Conservation (phyloP, 176 grass and related monocot species). For the Avena insularis region DNA sequence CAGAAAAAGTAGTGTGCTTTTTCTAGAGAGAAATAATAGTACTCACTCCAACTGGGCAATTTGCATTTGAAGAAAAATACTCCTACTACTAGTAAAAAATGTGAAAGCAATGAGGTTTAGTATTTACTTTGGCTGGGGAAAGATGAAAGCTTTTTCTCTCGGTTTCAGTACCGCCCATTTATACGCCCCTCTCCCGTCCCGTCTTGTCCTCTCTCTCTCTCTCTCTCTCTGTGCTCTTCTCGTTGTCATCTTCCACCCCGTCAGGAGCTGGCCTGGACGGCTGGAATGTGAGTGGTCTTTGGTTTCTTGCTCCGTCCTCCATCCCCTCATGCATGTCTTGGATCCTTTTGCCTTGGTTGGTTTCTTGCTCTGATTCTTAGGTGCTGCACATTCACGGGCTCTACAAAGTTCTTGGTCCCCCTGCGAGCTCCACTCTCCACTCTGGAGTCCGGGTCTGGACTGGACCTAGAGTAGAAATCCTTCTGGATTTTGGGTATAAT, state of each 20-base stretch:
- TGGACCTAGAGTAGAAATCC: background rate
- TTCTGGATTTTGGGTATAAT: conserved; percentile 24
- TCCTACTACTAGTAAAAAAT: background rate
- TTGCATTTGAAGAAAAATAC: background rate
- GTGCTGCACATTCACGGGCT: background rate
- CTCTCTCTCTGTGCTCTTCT: background rate
- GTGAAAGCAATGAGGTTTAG: background rate
- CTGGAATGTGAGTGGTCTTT: conserved; percentile 58
- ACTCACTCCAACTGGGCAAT: background rate
- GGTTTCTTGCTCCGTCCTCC: background rate
- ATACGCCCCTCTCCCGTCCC: conserved; percentile 38
- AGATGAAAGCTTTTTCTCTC: conserved; percentile 19
- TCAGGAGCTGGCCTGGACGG: conserved; percentile 22
- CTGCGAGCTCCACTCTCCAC: background rate
- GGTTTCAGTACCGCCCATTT: conserved; percentile 47
- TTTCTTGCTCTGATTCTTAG: conserved; percentile 42
- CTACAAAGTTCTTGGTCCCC: background rate
- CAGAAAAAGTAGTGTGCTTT: background rate
- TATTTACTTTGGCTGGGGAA: conserved; percentile 20
- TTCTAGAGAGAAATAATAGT: background rate
- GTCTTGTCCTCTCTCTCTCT: background rate
- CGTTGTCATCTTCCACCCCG: conserved; percentile 11
- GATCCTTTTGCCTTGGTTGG: conserved; percentile 46
- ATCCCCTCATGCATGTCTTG: conserved; percentile 6
- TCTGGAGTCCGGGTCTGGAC: background rate